A percentile compares a stretch with the other conserved stretches of the same genome.
phyloP scores from a whole-genome alignment of 176 grass and related monocot species.

The Oryza longistaminata region DNA sequence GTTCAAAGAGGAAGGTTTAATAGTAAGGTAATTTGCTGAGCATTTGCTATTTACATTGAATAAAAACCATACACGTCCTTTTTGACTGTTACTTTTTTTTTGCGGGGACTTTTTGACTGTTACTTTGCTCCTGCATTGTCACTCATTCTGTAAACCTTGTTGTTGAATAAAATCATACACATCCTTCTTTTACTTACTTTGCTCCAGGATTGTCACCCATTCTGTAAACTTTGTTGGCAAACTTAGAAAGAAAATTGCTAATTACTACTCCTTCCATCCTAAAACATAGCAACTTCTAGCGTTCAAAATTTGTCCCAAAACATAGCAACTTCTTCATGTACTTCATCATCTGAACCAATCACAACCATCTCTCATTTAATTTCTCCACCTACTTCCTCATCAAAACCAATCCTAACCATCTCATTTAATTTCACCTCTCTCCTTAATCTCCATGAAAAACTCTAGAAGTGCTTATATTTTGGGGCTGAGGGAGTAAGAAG shows the following conservation, averaged over 20 bases:
- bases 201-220: slow-evolving; percentile 3
- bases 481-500: background rate
- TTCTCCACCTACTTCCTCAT: too few relatives aligned
- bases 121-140: slow-evolving; percentile 27
- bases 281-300: too few relatives aligned
- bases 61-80: slow-evolving; percentile 29
- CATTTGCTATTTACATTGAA: slow-evolving; percentile 27
- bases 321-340: too few relatives aligned
- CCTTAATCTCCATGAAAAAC: too few relatives aligned
- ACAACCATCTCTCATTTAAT: too few relatives aligned
- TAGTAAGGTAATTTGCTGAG: slow-evolving; percentile 60
- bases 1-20: slow-evolving; percentile 89
- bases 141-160: slow-evolving; percentile 29
- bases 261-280: background rate
- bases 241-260: background rate
- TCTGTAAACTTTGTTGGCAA: slow-evolving; percentile 22
- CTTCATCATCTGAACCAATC: too few relatives aligned
- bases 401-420: too few relatives aligned
- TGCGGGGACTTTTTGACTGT: background rate
- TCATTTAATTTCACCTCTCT: too few relatives aligned
- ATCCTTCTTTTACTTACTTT: slow-evolving; percentile 22
- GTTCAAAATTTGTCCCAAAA: too few relatives aligned
- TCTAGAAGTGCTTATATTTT: too few relatives aligned
- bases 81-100: slow-evolving; percentile 23
- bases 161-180: slow-evolving; percentile 19